Conservation (phyloP, 306 rosid species). For the Cicer arietinum region DNA sequence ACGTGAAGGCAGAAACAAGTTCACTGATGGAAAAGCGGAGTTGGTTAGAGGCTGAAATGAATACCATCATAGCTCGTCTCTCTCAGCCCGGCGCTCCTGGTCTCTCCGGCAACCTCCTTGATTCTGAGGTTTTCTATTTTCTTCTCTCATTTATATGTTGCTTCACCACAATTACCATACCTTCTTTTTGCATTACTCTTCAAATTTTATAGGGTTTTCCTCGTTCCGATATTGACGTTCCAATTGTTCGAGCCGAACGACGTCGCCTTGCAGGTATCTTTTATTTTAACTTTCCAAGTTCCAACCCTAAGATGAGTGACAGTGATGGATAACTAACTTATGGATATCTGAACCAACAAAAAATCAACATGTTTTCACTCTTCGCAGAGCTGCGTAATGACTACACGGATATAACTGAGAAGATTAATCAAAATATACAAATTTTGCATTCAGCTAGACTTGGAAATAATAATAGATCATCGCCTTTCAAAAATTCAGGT, state of each 20-base stretch:
- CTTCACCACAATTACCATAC: background rate
- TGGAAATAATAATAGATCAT: slow-evolving; percentile 43
- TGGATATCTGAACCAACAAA: background rate
- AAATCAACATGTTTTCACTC: background rate
- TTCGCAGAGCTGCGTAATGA: slow-evolving; percentile 78
- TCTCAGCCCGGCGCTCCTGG: slow-evolving; percentile 88
- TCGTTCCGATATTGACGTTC: slow-evolving; percentile 82
- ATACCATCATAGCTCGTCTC: slow-evolving; percentile 71
- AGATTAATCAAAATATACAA: slow-evolving; percentile 71
- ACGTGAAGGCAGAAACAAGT: slow-evolving; percentile 76
- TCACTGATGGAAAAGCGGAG: slow-evolving; percentile 75
- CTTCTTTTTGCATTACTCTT: background rate
- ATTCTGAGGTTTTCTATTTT: slow-evolving; percentile 54
- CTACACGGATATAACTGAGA: slow-evolving; percentile 70
- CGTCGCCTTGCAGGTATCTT: slow-evolving; percentile 72
- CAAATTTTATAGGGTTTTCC: slow-evolving; percentile 77
- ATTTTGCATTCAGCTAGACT: slow-evolving; percentile 74
- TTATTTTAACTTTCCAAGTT: background rate
- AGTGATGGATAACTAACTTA: background rate
- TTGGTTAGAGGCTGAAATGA: slow-evolving; percentile 76
- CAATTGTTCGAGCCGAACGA: slow-evolving; percentile 71
- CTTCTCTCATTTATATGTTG: background rate
- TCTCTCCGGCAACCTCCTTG: slow-evolving; percentile 72
- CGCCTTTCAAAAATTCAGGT: slow-evolving; percentile 62
- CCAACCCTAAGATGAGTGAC: background rate